Evolutionary conservation across 2,329 filamentous ascomycete species (phyloP), one percentile per base, ranked within the genome.

Genomic region (Pseudogymnoascus sp.): DNA sequence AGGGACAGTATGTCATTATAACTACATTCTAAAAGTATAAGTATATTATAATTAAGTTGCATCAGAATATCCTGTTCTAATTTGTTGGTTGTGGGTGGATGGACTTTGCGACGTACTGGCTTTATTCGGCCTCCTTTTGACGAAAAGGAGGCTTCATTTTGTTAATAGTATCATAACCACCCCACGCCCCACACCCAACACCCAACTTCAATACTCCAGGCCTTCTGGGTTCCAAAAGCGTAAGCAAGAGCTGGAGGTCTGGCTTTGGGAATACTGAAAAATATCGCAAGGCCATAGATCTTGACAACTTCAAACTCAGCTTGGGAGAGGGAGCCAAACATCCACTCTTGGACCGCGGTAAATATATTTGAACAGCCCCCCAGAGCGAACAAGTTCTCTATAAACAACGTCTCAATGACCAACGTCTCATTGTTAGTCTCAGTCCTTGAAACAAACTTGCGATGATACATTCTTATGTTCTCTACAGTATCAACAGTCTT

Each of bases 361-460:
- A 69, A 97, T 99, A 73, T 87, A 96, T 74, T 84, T 99, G 73
- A 99, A 99, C 82, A 97, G 99, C 6, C 89, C 26, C 89, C 93
- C 75, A 83, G 88, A 46, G 82, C 81, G 60, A 93, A 93, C 79
- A 96, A 93, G 76, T 97, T 95, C 75, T 84, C 93, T 73, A 90
- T 96, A 82, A 99, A 99, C 74, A 91, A 97, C 76, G 89, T 99
- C 67, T 97, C 93, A 42, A 99, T 95, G 6, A 89, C 95, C 67
- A 99, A 99, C 2, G 26, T 33, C 4, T 56, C n/a, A 9, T 31
- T 33, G 9, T 53, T 31, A n/a, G 29, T 26, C 31, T 56, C 6
- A 9, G 10, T 9, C 11, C 7, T 6, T 9, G 17, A 10, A 33
- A 21, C n/a, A n/a, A 21, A 33, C 10, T n/a, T 33, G 4, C 2